These are phyloP conservation scores for Penicillium maclennaniae DNA, from an alignment of 495 filamentous ascomycete species.

Conservation along the genomic window DNA sequence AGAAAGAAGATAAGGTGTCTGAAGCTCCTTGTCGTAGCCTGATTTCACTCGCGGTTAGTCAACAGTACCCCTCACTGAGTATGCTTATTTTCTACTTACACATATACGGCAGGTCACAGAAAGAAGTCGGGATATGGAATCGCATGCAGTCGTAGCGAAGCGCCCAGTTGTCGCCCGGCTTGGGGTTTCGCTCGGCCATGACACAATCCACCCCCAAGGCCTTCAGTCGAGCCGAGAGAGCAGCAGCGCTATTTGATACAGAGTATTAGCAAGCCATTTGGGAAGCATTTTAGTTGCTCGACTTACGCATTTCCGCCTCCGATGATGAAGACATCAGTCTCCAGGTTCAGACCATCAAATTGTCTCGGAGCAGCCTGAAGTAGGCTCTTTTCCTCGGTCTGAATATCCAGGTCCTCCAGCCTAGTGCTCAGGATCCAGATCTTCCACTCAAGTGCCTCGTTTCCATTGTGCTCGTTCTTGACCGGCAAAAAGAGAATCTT, in stretches of 20 bases:
- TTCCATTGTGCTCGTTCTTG: neutral
- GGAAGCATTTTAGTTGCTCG: neutral
- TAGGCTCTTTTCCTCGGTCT: constrained; percentile 12
- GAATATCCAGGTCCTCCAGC: constrained; percentile 14
- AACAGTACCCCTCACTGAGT: neutral
- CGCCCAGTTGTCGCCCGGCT: constrained; percentile 35
- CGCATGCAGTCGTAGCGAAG: constrained; percentile 31
- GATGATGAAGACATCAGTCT: constrained; percentile 25
- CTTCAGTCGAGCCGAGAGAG: constrained; percentile 34
- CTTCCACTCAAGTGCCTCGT: constrained; percentile 14
- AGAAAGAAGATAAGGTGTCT: constrained; percentile 31
- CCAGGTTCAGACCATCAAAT: neutral
- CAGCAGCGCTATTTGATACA: constrained; percentile 11
- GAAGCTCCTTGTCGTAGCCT: constrained; percentile 18
- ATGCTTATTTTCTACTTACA: constrained; percentile 2
- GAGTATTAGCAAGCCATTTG: neutral
- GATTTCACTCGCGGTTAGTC: neutral
- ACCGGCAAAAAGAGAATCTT: constrained; percentile 20
- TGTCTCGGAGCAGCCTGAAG: constrained; percentile 1
- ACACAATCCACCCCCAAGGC: constrained; percentile 30
- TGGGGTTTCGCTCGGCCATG: constrained; percentile 29
- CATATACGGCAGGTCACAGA: constrained; percentile 20
- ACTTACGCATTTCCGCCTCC: constrained; percentile 26
- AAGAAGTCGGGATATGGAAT: constrained; percentile 32
- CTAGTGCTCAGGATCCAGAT: constrained; percentile 23